These are phyloP conservation scores for Xylaria hypoxylon DNA, from an alignment of 2,329 filamentous ascomycete genomes.

Conservation along the genomic window DNA sequence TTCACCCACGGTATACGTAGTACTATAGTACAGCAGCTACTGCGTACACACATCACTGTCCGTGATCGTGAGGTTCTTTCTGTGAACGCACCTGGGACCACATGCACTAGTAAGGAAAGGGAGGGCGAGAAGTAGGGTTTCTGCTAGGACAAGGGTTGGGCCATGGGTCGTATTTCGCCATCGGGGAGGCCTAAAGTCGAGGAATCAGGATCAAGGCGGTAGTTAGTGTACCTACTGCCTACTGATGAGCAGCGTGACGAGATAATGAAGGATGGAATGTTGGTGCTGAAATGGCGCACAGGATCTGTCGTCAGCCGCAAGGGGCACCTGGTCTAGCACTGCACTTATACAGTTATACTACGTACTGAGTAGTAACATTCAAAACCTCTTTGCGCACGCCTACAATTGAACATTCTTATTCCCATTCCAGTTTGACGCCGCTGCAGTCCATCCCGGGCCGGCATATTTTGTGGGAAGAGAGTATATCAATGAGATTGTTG, in stretches of 20 bases:
- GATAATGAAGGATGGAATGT: slow-evolving; percentile 31
- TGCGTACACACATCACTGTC: neutral
- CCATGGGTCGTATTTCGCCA: slow-evolving; percentile 5
- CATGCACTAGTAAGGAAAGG: neutral
- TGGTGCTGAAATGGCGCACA: slow-evolving; percentile 30
- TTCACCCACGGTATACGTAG: neutral
- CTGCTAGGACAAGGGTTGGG: neutral
- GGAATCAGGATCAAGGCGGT: neutral
- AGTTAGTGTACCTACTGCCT: too few relatives aligned
- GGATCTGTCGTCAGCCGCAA: slow-evolving; percentile 39
- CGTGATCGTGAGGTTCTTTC: slow-evolving; percentile 4
- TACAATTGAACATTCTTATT: slow-evolving; percentile 5
- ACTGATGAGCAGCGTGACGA: neutral
- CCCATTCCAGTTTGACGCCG: slow-evolving; percentile 23
- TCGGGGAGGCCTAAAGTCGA: slow-evolving; percentile 9
- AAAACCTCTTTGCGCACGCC: slow-evolving; percentile 4
- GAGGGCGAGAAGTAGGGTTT: neutral
- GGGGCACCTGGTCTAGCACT: slow-evolving; percentile 31
- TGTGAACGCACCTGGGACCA: neutral
- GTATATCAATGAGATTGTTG: slow-evolving; percentile 6
- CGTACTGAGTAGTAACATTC: slow-evolving; percentile 23
- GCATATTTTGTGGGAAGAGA: neutral
- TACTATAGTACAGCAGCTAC: neutral
- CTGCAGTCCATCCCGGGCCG: slow-evolving; percentile 5
- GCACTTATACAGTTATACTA: too few relatives aligned